A percentile compares a stretch with the other conserved stretches of the same genome.
Evolutionary conservation across 345 rosid genomes (phyloP).

Genomic region (Eucalyptus albens): DNA sequence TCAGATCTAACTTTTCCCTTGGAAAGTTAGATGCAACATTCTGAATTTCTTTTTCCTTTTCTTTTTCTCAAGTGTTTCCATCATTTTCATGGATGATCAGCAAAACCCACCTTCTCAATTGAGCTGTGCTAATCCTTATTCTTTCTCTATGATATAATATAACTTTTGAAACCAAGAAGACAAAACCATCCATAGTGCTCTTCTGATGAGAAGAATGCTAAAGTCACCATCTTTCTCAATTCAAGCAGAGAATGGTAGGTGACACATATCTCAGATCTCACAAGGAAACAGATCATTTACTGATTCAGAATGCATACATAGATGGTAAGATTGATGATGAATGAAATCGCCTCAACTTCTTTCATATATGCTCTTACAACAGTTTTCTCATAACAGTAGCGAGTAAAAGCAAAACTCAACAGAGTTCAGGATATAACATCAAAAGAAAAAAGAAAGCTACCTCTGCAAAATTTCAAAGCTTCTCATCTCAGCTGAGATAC

Average conservation of each 20-base stretch:
- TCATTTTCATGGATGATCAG: neutral
- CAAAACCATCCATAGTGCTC: neutral
- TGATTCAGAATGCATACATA: neutral
- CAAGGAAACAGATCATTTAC: neutral
- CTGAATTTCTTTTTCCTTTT: neutral
- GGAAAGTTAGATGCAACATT: neutral
- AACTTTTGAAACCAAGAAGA: neutral
- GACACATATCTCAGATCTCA: neutral
- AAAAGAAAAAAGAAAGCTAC: conserved; percentile 15
- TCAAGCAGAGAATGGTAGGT: neutral
- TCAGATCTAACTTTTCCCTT: neutral
- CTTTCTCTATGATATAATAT: neutral
- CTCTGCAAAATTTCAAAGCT: conserved; percentile 41
- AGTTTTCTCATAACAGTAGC: conserved; percentile 2
- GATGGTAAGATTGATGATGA: neutral
- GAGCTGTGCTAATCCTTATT: neutral
- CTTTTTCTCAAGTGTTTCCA: neutral
- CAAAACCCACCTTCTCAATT: neutral
- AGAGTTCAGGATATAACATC: neutral
- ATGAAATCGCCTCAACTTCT: neutral
- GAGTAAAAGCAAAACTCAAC: conserved; percentile 16
- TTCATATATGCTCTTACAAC: neutral
- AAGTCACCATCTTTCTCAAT: neutral
- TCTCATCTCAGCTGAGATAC: conserved; percentile 5
- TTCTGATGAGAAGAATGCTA: neutral